Percentiles rank a stretch among this genome's conserved stretches.
Evolutionary conservation across 208 protist genomes (phyloP).

Genomic region (Wallacemonas sp.): DNA sequence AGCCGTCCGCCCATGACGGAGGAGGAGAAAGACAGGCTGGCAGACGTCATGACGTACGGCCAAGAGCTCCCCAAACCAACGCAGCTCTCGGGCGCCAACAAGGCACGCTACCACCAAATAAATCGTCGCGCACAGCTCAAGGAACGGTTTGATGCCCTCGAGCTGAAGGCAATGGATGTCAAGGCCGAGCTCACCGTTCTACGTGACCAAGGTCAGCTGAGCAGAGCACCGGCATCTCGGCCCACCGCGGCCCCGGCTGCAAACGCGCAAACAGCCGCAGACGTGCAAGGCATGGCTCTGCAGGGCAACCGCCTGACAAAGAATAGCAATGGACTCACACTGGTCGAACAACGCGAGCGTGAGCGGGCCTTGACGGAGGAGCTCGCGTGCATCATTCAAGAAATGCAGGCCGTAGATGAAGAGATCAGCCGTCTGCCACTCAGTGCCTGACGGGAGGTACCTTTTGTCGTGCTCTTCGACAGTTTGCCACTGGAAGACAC

Average conservation of each 20-base stretch:
- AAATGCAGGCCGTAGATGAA: conserved; percentile 78
- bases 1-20: conserved; percentile 54
- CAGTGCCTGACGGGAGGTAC: neutral
- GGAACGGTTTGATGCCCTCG: conserved; percentile 59
- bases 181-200: conserved; percentile 56
- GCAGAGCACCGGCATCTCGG: neutral
- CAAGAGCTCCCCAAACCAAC: conserved; percentile 53
- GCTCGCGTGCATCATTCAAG: conserved; percentile 45
- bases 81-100: conserved; percentile 69
- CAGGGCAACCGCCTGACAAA: conserved; percentile 14
- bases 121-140: conserved; percentile 56
- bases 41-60: conserved; percentile 81
- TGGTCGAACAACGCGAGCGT: conserved; percentile 44
- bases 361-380: conserved; percentile 50
- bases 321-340: conserved; percentile 24
- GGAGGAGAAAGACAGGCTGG: conserved; percentile 81
- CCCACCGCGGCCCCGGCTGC: conserved; percentile 5
- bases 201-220: conserved; percentile 12
- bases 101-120: conserved; percentile 45
- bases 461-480: neutral
- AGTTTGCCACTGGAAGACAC: neutral
- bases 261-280: neutral
- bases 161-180: conserved; percentile 40
- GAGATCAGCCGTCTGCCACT: conserved; percentile 27
- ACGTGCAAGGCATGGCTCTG: conserved; percentile 4